Conservation (phyloP, 331 rosid genomes). For the Quercus tomentella region DNA sequence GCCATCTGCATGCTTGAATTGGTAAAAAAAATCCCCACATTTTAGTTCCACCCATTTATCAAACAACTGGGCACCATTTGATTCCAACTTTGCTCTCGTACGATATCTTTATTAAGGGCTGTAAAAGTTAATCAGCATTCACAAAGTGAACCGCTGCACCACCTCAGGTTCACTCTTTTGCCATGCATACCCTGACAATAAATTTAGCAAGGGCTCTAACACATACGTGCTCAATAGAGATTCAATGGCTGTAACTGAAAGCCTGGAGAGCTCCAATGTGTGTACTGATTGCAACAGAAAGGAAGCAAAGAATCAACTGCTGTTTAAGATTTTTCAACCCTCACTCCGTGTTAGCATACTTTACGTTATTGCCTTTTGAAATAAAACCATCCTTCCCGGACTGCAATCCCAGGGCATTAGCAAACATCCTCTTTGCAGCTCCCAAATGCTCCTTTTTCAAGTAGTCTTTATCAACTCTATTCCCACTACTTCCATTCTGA, state of each 20-base stretch:
- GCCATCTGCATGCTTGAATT: background rate
- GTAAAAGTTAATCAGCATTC: background rate
- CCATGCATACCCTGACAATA: slow-evolving; percentile 16
- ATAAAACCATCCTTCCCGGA: slow-evolving; percentile 51
- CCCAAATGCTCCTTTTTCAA: slow-evolving; percentile 79
- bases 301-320: background rate
- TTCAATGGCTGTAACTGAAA: slow-evolving; percentile 21
- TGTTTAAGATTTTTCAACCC: slow-evolving; percentile 14
- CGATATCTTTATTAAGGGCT: background rate
- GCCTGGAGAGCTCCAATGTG: slow-evolving; percentile 10
- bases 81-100: background rate
- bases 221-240: slow-evolving; percentile 15
- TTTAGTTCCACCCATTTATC: background rate
- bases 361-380: slow-evolving; percentile 42
- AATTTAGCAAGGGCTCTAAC: background rate
- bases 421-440: slow-evolving; percentile 94
- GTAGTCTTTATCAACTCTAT: slow-evolving; percentile 37
- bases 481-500: slow-evolving; percentile 41
- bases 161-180: background rate
- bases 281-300: slow-evolving; percentile 16
- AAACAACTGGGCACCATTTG: background rate
- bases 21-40: background rate
- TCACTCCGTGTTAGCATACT: slow-evolving; percentile 27
- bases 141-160: background rate
- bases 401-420: slow-evolving; percentile 80